phyloP scores from a whole-genome alignment of 2,329 filamentous ascomycete species.

The Fusarium luffae region DNA sequence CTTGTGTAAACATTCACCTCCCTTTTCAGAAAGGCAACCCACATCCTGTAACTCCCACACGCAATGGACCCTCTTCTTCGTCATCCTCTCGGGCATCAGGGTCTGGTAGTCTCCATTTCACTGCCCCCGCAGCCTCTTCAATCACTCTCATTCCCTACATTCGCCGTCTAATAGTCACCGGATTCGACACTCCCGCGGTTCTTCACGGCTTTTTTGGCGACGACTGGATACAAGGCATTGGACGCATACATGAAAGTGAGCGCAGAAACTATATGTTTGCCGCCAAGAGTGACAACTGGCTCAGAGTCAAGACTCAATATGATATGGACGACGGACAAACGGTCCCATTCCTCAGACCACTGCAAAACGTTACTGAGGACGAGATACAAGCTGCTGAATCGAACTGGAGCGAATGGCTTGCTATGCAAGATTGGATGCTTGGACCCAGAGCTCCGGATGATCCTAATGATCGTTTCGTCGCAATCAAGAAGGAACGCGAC shows the following conservation, averaged over 20 bases:
- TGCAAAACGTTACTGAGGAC: conserved; percentile 79
- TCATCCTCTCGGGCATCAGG: conserved; percentile 48
- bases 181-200: conserved; percentile 87
- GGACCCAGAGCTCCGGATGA: conserved; percentile 75
- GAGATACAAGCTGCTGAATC: conserved; percentile 87
- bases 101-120: conserved; percentile 15
- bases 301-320: conserved; percentile 88
- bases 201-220: conserved; percentile 97
- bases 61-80: conserved; percentile 41
- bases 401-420: conserved; percentile 93
- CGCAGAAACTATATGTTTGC: conserved; percentile 95
- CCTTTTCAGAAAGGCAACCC: conserved; percentile 78
- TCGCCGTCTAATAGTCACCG: conserved; percentile 88
- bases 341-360: conserved; percentile 85
- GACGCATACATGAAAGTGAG: conserved; percentile 87
- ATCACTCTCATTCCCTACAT: conserved; percentile 89
- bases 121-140: conserved; percentile 44
- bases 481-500: conserved; percentile 48
- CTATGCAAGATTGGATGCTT: conserved; percentile 99
- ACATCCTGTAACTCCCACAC: conserved; percentile 54
- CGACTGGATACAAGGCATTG: conserved; percentile 84
- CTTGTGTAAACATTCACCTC: conserved; percentile 90
- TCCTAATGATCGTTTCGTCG: conserved; percentile 44
- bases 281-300: conserved; percentile 91
- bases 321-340: conserved; percentile 86